Evolutionary conservation across 345 rosid genomes (phyloP).

Genomic region (Populus pruinosa): DNA sequence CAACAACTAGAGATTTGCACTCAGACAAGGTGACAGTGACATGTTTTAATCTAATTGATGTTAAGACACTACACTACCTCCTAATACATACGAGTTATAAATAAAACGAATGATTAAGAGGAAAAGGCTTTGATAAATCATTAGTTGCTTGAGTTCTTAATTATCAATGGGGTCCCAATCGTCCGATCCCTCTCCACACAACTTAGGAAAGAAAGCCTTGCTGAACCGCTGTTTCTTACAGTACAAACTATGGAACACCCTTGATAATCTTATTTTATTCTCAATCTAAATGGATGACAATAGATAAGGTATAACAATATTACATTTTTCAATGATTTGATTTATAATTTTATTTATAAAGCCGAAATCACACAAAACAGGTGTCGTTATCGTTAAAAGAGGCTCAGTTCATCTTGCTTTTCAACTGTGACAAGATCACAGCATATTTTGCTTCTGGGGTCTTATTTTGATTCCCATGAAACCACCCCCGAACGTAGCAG

Average conservation of each 20-base stretch:
- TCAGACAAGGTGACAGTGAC: background rate
- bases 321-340: too few relatives aligned
- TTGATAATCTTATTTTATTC: too few relatives aligned
- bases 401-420: background rate
- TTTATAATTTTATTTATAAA: too few relatives aligned
- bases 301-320: background rate
- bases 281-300: background rate
- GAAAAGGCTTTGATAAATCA: background rate
- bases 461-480: background rate
- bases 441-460: background rate
- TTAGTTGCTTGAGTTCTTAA: background rate
- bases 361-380: too few relatives aligned
- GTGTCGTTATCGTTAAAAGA: background rate
- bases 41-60: background rate
- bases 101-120: background rate
- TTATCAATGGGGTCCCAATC: background rate
- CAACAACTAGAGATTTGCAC: background rate
- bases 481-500: background rate
- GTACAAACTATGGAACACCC: background rate
- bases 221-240: background rate
- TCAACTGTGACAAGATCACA: background rate
- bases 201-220: background rate
- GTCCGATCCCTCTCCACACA: too few relatives aligned
- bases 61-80: background rate
- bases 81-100: background rate